Base-by-base conservation (phyloP, 2,329 filamentous ascomycete species). In the Verruconis gallopava region DNA sequence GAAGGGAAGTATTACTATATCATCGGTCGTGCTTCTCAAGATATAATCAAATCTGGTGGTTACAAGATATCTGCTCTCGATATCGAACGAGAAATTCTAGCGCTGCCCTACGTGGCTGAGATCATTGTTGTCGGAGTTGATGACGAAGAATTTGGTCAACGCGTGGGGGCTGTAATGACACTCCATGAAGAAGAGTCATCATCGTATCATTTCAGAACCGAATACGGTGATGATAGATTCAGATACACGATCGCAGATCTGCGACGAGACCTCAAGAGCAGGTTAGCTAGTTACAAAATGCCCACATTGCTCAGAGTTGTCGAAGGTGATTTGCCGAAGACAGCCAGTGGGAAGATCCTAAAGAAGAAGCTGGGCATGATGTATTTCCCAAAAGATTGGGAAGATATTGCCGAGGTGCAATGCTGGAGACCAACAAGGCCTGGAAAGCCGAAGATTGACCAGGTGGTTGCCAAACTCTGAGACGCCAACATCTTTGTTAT, bases 51-150 rank as follows among this genome's bases (percentile, higher is more conserved):
- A 47, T 67, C 65, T 1, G 69, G 70, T 13, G 71, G 71, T 0
- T 73, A 72, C 48, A 73, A 73, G 53, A 67, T 73, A 25, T 70
- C 66, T 0, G 69, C 70, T 1, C 53, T 73, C 9, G 70, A 73
- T 38, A 67, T 73, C 21, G 71, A 73, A 51, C 59, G 69, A 14
- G 68, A 72, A 46, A 62, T 72, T 48, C 56, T 73, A 18, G 59
- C 61, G 0, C 49, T 73, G 40, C 59, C 64, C 1, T 63, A 65
- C 21, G 59, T 73, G 22, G 57, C 65, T 37, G 71, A 73, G 52
- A 68, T 66, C 3, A 69, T 68, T 48, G 66, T 73, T 1, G 67
- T 73, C 3, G 69, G 70, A 1, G 59, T 73, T n/a, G 54, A 61
- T 1, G 68, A 72, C 46, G 62, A 69, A 14, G 69, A 73, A 54